Conservation (phyloP, 164 flowering plant species). For the Aristolochia californica region DNA sequence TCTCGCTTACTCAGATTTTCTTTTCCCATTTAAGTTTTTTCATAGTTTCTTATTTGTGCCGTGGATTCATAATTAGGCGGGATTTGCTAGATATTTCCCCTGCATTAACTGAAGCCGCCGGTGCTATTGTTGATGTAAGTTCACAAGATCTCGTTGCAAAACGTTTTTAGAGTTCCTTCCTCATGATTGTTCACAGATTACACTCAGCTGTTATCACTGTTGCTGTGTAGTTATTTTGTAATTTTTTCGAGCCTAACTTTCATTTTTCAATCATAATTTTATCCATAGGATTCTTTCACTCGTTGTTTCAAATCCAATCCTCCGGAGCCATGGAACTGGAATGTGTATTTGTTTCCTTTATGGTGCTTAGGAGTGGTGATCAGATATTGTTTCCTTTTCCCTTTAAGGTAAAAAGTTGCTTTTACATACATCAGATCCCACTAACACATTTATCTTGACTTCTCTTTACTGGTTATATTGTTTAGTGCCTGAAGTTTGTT, state of each 20-base stretch:
- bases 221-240: background rate
- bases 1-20: background rate
- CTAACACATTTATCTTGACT: no score
- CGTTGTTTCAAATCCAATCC: conserved; percentile 97
- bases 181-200: background rate
- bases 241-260: background rate
- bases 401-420: conserved; percentile 41
- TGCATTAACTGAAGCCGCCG: conserved; percentile 83
- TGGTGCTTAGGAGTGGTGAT: conserved; percentile 88
- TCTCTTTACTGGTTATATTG: no score
- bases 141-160: background rate
- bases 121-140: conserved; percentile 91
- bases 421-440: no score
- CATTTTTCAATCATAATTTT: background rate
- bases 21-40: background rate
- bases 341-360: conserved; percentile 80
- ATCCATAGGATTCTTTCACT: conserved; percentile 88
- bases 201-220: no score
- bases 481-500: no score
- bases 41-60: background rate
- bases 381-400: conserved; percentile 73
- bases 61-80: conserved; percentile 30
- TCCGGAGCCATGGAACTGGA: conserved; percentile 99
- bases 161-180: background rate
- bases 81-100: conserved; percentile 96